Conservation (phyloP, 2,329 filamentous ascomycete genomes). For the Pseudogymnoascus sp. region DNA sequence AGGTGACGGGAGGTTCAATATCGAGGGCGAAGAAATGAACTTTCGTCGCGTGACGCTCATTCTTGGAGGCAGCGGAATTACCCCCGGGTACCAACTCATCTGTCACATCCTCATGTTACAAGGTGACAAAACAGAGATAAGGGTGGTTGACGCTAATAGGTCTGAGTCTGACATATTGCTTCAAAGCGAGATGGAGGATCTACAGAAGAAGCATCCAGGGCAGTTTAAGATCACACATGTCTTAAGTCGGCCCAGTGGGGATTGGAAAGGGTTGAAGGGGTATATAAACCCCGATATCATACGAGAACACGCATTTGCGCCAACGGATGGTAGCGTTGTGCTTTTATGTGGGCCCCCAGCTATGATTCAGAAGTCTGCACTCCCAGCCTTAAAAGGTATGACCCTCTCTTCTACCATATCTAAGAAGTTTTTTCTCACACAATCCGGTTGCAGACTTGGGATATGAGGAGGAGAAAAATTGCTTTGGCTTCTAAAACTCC, state of each 20-base stretch:
- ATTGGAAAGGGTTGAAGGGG: constrained; percentile 39
- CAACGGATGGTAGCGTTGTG: constrained; percentile 29
- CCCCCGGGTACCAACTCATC: constrained; percentile 43
- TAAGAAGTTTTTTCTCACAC: constrained; percentile 14
- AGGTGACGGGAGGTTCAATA: constrained; percentile 37
- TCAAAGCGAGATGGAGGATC: constrained; percentile 33
- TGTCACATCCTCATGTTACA: constrained; percentile 31
- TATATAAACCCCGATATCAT: constrained; percentile 36
- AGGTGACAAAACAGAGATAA: constrained; percentile 31
- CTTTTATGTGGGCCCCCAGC: constrained; percentile 42
- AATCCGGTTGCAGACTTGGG: constrained; percentile 26
- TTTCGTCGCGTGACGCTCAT: constrained; percentile 41
- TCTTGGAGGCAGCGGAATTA: constrained; percentile 43
- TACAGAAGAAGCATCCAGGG: constrained; percentile 30
- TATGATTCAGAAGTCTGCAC: constrained; percentile 43
- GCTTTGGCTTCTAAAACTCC: constrained; percentile 34
- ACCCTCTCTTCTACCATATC: constrained; percentile 13
- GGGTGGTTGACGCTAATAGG: constrained; percentile 41
- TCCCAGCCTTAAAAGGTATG: constrained; percentile 34
- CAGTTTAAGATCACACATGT: constrained; percentile 39
- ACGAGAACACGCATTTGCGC: constrained; percentile 33
- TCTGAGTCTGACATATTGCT: constrained; percentile 39
- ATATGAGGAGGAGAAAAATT: constrained; percentile 36
- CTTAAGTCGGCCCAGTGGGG: constrained; percentile 34
- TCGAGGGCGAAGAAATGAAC: constrained; percentile 32